Percentiles rank a stretch among this genome's conserved stretches.
These are phyloP conservation scores for Teunomyces gatunensis DNA, from an alignment of 805 yeast species.

Conservation along the genomic window DNA sequence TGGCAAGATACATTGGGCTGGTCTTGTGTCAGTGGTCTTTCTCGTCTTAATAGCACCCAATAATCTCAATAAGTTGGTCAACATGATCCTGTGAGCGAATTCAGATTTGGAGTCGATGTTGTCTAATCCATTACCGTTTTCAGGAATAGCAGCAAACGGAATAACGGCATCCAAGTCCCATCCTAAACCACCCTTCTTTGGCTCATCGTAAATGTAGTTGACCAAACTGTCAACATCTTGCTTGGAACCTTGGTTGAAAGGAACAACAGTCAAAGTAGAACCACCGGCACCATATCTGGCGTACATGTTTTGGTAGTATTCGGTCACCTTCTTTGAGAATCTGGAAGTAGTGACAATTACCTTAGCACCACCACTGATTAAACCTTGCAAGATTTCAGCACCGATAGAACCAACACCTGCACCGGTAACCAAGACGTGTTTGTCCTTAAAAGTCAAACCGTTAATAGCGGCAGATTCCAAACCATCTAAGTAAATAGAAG, in stretches of 20 bases:
- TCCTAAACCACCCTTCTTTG: slow-evolving; percentile 85
- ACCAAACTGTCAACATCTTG: slow-evolving; percentile 88
- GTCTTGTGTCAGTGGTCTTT: slow-evolving; percentile 88
- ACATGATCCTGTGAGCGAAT: slow-evolving; percentile 97
- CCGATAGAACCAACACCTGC: slow-evolving; percentile 99
- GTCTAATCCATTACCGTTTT: slow-evolving; percentile 94
- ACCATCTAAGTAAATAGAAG: slow-evolving; percentile 81
- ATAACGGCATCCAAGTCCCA: slow-evolving; percentile 97
- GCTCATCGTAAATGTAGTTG: slow-evolving; percentile 79
- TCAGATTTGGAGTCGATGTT: slow-evolving; percentile 92
- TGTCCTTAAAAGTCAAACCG: slow-evolving; percentile 86
- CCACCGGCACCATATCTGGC: slow-evolving; percentile 92
- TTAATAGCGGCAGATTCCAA: slow-evolving; percentile 92
- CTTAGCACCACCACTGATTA: slow-evolving; percentile 96
- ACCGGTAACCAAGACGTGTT: slow-evolving; percentile 90
- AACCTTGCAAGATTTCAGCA: slow-evolving; percentile 93
- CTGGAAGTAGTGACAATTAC: slow-evolving; percentile 95
- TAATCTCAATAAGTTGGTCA: slow-evolving; percentile 89
- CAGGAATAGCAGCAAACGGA: slow-evolving; percentile 99
- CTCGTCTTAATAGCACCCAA: slow-evolving; percentile 86
- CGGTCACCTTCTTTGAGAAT: slow-evolving; percentile 91
- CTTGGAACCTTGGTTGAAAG: slow-evolving; percentile 97
- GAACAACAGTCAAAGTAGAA: slow-evolving; percentile 90
- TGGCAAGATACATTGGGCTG: slow-evolving; percentile 96
- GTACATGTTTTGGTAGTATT: slow-evolving; percentile 91